Evolutionary conservation across 2,329 filamentous ascomycete genomes (phyloP), one percentile per base, ranked within the genome.

Genomic region (Hypoxylon sp.): DNA sequence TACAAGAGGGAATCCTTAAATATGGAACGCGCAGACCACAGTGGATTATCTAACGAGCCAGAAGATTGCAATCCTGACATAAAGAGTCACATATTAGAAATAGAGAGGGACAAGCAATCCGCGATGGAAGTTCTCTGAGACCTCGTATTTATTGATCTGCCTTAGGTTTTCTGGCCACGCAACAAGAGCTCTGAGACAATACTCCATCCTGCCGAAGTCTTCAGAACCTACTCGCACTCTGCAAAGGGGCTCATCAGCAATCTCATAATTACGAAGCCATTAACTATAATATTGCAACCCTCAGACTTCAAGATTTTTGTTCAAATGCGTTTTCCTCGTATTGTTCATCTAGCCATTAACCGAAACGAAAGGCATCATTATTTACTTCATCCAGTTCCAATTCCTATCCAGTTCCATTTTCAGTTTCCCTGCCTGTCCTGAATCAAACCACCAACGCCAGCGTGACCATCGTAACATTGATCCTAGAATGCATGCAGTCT

Each of bases 391-490:
- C 46, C 45, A 38, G 32, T 62, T 6, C 11, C 28, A 28, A 13
- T 28, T 57, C 51, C 21, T 21, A 21, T 38, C n/a, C 13, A n/a
- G 23, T 48, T 59, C 46, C 52, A 30, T 30, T 30, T 30, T 7
- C 28, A 19, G 21, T 19, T 17, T 52, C 49, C n/a, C 19, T 43
- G 14, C 13, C 13, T 41, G 50, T 58, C 49, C 55, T 14, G 19
- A 55, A 56, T 28, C 53, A 62, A 52, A 17, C 48, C 17, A 4
- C 30, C n/a, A 65, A 67, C 67, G 45, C 64, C 64, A 38, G 45
- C 60, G 32, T 67, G 45, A 55, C n/a, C 41, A 60, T 66, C 63
- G 19, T 69, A 57, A 60, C 19, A 25, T 48, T 30, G 9, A 49
- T 45, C 58, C 5, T 36, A 23, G 23, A 34, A 59, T 41, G 21